phyloP scores from a whole-genome alignment of 73 alveolate species.

The Tetrahymena thermophila region DNA sequence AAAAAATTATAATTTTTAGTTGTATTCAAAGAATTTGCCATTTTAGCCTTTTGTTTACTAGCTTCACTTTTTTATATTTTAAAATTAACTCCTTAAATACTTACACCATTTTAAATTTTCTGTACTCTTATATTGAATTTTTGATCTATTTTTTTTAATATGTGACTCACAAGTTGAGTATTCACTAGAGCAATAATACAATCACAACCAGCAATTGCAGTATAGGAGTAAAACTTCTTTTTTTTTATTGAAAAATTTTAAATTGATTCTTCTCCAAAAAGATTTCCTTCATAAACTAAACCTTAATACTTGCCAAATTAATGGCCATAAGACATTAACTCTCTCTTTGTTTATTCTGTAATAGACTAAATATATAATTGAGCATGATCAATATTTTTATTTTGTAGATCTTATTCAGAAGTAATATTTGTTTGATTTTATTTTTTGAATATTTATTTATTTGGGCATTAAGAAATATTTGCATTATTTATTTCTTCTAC shows the following conservation, averaged over 20 bases:
- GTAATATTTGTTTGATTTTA: too few species aligned
- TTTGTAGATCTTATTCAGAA: neutral
- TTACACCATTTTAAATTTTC: neutral
- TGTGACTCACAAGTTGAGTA: neutral
- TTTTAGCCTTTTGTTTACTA: neutral
- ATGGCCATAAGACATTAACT: neutral
- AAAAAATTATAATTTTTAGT: neutral
- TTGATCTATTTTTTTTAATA: neutral
- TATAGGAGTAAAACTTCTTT: neutral
- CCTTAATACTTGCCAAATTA: neutral
- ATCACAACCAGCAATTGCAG: neutral
- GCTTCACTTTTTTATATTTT: neutral
- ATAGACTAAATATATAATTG: neutral
- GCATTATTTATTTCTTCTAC: too few species aligned
- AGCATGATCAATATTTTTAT: too few species aligned
- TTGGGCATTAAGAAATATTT: too few species aligned
- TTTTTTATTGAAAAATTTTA: neutral
- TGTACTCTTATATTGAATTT: neutral
- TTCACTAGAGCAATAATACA: neutral
- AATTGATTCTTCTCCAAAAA: neutral
- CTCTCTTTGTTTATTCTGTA: neutral
- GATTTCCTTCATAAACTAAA: neutral
- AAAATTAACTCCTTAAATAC: neutral
- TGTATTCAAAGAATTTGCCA: neutral
- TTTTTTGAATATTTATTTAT: too few species aligned